Conservation (phyloP, 371 early-diverging fungal species). For the Circinella minor region DNA sequence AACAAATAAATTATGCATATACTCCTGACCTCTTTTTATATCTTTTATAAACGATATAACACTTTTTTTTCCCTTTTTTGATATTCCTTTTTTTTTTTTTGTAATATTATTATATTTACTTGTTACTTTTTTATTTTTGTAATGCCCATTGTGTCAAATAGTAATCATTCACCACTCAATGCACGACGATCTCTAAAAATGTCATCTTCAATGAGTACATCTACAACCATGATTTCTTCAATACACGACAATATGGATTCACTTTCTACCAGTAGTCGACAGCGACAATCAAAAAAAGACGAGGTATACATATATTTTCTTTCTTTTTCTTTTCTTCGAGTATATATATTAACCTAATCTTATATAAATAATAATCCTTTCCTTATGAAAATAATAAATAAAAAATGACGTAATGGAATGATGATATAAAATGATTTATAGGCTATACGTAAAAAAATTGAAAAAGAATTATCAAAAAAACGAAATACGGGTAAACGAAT, state of each 20-base stretch:
- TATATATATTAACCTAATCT: too few relatives aligned
- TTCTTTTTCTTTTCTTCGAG: conserved; percentile 6
- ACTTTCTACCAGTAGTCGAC: conserved; percentile 25
- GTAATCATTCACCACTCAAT: background rate
- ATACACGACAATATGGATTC: conserved; percentile 3
- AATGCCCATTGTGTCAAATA: conserved; percentile 2
- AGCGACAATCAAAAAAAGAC: conserved; percentile 49
- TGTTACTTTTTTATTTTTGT: background rate
- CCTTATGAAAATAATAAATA: background rate
- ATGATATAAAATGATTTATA: conserved; percentile 23
- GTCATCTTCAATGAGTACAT: background rate
- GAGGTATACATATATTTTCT: conserved; percentile 23
- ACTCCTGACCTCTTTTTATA: too few relatives aligned
- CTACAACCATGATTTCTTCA: background rate
- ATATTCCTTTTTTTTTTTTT: too few relatives aligned
- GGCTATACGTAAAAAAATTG: conserved; percentile 77
- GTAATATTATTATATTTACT: too few relatives aligned
- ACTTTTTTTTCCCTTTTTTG: too few relatives aligned
- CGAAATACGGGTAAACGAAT: conserved; percentile 35
- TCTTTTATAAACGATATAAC: too few relatives aligned
- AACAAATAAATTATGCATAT: too few relatives aligned
- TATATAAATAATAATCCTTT: too few relatives aligned
- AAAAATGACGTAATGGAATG: background rate
- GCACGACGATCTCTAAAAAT: background rate
- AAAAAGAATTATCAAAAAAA: conserved; percentile 74